Conservation (phyloP, 345 rosid species). For the Ailanthus altissimus region DNA sequence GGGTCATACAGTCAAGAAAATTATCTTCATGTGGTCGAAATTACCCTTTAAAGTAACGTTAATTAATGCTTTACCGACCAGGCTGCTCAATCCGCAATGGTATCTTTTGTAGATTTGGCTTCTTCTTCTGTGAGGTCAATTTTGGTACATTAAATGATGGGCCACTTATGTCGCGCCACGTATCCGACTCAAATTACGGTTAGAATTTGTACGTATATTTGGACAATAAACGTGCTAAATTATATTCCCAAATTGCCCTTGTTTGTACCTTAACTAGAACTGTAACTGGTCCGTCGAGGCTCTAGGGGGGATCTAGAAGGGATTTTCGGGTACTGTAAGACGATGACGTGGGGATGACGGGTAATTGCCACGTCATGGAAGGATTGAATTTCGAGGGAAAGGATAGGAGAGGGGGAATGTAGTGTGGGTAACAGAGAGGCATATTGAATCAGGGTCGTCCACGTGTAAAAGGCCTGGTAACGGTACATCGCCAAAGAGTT, state of each 20-base stretch:
- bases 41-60: constrained; percentile 1
- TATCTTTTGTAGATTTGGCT: background rate
- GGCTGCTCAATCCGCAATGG: background rate
- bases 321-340: background rate
- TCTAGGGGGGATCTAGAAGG: background rate
- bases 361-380: constrained; percentile 13
- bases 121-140: background rate
- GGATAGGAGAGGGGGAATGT: background rate
- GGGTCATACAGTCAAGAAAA: background rate
- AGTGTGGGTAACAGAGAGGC: constrained; percentile 26
- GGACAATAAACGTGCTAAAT: background rate
- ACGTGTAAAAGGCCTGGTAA: background rate
- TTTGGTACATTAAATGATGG: constrained; percentile 6
- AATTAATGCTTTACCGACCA: background rate
- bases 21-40: background rate
- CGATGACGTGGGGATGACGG: constrained; percentile 16
- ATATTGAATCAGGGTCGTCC: constrained; percentile 27
- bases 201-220: too few relatives aligned
- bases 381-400: constrained; percentile 23
- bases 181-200: constrained; percentile 20
- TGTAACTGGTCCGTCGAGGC: too few relatives aligned
- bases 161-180: constrained; percentile 9
- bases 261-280: background rate
- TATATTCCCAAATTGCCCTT: constrained; percentile 4
- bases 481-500: constrained; percentile 8